Evolutionary conservation across 139 green algal species (phyloP).

Genomic region (Tetradesmus obliquus): DNA sequence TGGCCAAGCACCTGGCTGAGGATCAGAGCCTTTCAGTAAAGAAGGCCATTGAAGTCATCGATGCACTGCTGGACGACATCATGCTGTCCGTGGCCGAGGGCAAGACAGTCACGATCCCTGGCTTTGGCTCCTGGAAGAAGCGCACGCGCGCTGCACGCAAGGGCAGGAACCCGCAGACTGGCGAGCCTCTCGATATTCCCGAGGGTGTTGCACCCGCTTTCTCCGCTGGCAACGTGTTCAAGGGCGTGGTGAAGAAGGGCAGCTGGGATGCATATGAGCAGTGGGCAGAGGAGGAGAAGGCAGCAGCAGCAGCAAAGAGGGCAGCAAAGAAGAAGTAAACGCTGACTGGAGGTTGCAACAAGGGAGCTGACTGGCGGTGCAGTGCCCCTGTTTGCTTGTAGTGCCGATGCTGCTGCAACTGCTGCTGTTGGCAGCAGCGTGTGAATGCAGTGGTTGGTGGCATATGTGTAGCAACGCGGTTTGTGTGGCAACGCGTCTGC

Average conservation of each 20-base stretch:
- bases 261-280: constrained; percentile 27
- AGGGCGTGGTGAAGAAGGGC: constrained; percentile 55
- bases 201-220: constrained; percentile 54
- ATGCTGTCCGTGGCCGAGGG: constrained; percentile 45
- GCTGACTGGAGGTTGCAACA: background rate
- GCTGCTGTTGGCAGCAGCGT: background rate
- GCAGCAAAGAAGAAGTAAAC: constrained; percentile 36
- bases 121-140: constrained; percentile 61
- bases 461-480: background rate
- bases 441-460: background rate
- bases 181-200: constrained; percentile 52
- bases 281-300: background rate
- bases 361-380: background rate
- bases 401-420: background rate
- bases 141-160: constrained; percentile 49
- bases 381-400: background rate
- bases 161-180: constrained; percentile 62
- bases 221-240: constrained; percentile 59
- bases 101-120: constrained; percentile 55
- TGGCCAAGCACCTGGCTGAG: constrained; percentile 12
- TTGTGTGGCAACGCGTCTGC: background rate
- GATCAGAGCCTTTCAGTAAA: background rate
- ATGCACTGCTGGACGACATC: constrained; percentile 40
- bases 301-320: background rate
- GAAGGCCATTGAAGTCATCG: constrained; percentile 16